These are phyloP conservation scores for Aspergillus homomorphus DNA, from an alignment of 495 filamentous ascomycete species.

Conservation along the genomic window DNA sequence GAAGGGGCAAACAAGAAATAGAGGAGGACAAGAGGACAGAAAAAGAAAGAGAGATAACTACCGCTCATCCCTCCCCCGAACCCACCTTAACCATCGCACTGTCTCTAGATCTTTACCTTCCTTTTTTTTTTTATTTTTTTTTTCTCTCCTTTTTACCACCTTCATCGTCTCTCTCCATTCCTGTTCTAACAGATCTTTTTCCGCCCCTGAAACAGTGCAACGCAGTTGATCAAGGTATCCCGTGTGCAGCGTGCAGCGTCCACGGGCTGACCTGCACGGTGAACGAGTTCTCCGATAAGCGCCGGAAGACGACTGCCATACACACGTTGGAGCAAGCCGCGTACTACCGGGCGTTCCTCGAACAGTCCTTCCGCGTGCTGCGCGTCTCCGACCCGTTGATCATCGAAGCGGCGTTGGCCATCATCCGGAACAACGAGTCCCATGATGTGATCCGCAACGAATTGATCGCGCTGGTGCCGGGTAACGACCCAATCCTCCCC, in stretches of 20 bases:
- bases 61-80: too few relatives aligned
- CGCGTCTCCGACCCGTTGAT: background rate
- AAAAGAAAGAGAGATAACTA: too few relatives aligned
- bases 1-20: too few relatives aligned
- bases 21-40: too few relatives aligned
- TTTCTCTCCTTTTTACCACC: too few relatives aligned
- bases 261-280: background rate
- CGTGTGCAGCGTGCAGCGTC: background rate
- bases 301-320: background rate
- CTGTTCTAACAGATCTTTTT: too few relatives aligned
- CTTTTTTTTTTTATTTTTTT: too few relatives aligned
- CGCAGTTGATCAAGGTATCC: background rate
- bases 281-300: background rate
- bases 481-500: background rate
- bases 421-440: background rate
- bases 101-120: too few relatives aligned
- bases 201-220: background rate
- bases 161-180: too few relatives aligned
- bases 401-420: background rate
- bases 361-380: background rate
- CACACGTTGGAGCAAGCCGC: background rate
- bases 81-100: too few relatives aligned
- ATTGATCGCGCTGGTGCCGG: background rate
- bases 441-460: background rate
- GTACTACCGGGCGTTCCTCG: background rate